Conservation (phyloP, 768 basidiomycete genomes). For the Hygrocybe punicea region DNA sequence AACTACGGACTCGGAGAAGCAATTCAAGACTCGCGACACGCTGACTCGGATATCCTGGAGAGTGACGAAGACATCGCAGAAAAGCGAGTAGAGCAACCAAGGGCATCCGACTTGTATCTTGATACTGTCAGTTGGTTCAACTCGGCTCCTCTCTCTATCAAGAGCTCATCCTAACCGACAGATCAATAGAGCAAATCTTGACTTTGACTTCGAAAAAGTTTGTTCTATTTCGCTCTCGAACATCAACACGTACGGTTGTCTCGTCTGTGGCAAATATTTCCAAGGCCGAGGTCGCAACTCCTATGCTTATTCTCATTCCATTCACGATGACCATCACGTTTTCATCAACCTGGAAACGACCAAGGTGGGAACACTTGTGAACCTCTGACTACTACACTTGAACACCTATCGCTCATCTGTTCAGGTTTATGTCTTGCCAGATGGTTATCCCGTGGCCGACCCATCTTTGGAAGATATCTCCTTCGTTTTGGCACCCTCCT, state of each 20-base stretch:
- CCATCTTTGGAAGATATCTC: slow-evolving; percentile 95
- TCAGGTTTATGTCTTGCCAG: slow-evolving; percentile 95
- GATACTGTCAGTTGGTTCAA: slow-evolving; percentile 68
- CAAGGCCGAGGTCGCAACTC: slow-evolving; percentile 93
- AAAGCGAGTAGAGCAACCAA: slow-evolving; percentile 33
- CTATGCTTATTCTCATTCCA: slow-evolving; percentile 94
- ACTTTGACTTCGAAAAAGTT: slow-evolving; percentile 99
- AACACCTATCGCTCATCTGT: slow-evolving; percentile 15
- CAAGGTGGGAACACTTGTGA: slow-evolving; percentile 56
- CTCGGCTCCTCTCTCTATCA: slow-evolving; percentile 9
- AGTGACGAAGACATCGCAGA: slow-evolving; percentile 33
- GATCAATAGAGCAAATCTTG: slow-evolving; percentile 87
- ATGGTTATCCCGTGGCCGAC: slow-evolving; percentile 94
- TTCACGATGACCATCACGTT: slow-evolving; percentile 97
- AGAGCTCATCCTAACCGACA: slow-evolving; percentile 29
- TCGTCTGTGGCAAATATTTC: slow-evolving; percentile 98
- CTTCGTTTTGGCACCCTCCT: slow-evolving; percentile 84
- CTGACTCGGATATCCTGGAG: slow-evolving; percentile 29
- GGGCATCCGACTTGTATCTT: slow-evolving; percentile 84
- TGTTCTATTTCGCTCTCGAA: slow-evolving; percentile 96
- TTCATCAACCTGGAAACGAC: slow-evolving; percentile 94
- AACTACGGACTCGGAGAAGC: too few species aligned
- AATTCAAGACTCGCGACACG: slow-evolving; percentile 8
- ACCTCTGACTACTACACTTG: slow-evolving; percentile 10
- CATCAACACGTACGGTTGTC: slow-evolving; percentile 96